These are phyloP conservation scores for Schwanniomyces etchellsii DNA, from an alignment of 1,139 yeast species.

Conservation along the genomic window DNA sequence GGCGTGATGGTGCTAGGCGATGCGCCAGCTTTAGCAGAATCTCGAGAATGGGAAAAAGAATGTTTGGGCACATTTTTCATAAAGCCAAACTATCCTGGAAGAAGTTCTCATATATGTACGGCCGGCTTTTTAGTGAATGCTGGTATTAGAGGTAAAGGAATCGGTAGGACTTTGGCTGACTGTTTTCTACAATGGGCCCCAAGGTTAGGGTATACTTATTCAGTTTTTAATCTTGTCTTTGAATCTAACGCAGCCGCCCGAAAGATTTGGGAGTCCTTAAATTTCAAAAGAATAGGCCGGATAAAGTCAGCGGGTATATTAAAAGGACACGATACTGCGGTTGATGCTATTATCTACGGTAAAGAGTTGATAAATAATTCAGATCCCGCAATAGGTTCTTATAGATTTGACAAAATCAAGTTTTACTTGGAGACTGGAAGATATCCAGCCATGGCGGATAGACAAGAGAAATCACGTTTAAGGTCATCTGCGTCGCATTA, in stretches of 20 bases:
- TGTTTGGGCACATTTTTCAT: conserved; percentile 81
- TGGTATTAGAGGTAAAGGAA: conserved; percentile 88
- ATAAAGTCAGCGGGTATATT: conserved; percentile 81
- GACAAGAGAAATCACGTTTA: conserved; percentile 79
- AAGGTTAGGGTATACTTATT: conserved; percentile 75
- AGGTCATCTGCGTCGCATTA: conserved; percentile 82
- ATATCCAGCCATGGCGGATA: conserved; percentile 77
- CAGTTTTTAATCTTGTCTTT: conserved; percentile 80
- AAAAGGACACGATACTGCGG: conserved; percentile 77
- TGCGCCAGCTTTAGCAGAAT: conserved; percentile 50
- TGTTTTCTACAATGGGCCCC: conserved; percentile 91
- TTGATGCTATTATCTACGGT: conserved; percentile 74
- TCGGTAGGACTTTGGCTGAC: conserved; percentile 79
- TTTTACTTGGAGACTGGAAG: conserved; percentile 77
- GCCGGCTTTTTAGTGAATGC: conserved; percentile 87
- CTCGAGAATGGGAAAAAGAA: conserved; percentile 81
- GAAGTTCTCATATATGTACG: conserved; percentile 90
- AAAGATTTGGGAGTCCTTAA: conserved; percentile 71
- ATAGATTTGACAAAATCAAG: conserved; percentile 71
- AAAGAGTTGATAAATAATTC: conserved; percentile 45
- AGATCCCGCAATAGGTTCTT: conserved; percentile 50
- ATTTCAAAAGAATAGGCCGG: conserved; percentile 73
- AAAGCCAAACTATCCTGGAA: conserved; percentile 87
- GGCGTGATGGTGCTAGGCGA: conserved; percentile 86
- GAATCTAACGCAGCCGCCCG: conserved; percentile 84